Percentiles rank a stretch among this genome's conserved stretches.
These are phyloP conservation scores for Nakazawaea peltata DNA, from an alignment of 805 yeast genomes.

Conservation along the genomic window DNA sequence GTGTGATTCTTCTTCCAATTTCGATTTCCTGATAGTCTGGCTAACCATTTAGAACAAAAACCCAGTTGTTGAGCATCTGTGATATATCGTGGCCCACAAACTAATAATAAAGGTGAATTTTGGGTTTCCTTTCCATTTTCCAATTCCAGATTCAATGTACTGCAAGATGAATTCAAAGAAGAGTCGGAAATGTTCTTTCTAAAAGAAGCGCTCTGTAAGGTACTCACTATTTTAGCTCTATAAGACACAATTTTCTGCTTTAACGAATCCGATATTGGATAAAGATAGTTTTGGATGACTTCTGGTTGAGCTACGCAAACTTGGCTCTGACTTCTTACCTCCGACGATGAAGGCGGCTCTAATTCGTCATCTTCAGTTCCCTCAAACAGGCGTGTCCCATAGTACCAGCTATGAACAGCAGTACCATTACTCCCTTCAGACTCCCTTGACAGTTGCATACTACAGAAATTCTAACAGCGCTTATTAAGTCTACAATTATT, in stretches of 20 bases:
- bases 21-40: slow-evolving; percentile 15
- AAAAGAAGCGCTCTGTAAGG: too few relatives aligned
- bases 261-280: slow-evolving; percentile 24
- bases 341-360: too few relatives aligned
- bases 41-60: slow-evolving; percentile 35
- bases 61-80: slow-evolving; percentile 24
- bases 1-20: not conserved
- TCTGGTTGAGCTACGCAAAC: slow-evolving; percentile 35
- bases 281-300: slow-evolving; percentile 30
- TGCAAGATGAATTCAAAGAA: too few relatives aligned
- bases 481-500: too few relatives aligned
- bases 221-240: too few relatives aligned
- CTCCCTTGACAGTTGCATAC: slow-evolving; percentile 10
- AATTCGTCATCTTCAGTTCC: too few relatives aligned
- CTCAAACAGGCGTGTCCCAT: slow-evolving; percentile 16
- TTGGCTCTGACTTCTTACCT: too few relatives aligned
- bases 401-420: slow-evolving; percentile 27
- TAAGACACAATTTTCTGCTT: slow-evolving; percentile 22
- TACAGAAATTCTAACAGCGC: too few relatives aligned
- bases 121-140: too few relatives aligned
- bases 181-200: too few relatives aligned
- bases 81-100: slow-evolving; percentile 31
- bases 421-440: slow-evolving; percentile 19
- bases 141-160: too few relatives aligned
- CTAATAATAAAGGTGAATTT: slow-evolving; percentile 21